Evolutionary conservation across 179 eudicot species (phyloP).

Genomic region (Beta macrorhiza): DNA sequence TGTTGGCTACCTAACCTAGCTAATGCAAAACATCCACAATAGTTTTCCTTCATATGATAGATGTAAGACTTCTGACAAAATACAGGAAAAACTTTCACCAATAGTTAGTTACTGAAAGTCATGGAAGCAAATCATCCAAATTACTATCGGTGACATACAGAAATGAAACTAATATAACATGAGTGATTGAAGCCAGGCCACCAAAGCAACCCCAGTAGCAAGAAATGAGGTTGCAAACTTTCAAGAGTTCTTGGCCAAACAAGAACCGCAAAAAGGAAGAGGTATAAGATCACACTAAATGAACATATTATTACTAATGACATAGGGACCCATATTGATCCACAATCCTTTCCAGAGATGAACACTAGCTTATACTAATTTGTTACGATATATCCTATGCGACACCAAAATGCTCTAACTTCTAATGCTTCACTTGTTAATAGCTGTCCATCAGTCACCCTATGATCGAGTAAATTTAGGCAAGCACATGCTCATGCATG

Average conservation of each 20-base stretch:
- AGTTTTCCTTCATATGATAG: background rate
- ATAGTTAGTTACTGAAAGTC: background rate
- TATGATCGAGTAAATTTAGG: background rate
- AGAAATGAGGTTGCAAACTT: background rate
- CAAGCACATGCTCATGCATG: background rate
- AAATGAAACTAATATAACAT: background rate
- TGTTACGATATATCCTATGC: background rate
- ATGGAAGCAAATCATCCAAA: background rate
- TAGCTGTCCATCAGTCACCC: background rate
- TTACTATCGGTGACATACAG: background rate
- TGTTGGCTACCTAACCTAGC: background rate
- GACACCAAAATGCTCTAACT: background rate
- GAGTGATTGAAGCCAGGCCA: background rate
- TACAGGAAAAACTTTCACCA: background rate
- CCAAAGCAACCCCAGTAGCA: background rate
- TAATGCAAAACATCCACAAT: background rate
- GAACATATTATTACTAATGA: background rate
- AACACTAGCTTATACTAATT: background rate
- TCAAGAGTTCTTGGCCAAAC: background rate
- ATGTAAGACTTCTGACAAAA: background rate
- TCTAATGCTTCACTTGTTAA: background rate
- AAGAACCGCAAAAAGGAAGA: background rate
- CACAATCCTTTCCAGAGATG: background rate
- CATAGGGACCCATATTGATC: background rate
- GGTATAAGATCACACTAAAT: background rate